A percentile compares a stretch with the other conserved stretches of the same genome.
These are phyloP conservation scores for Asterophora lycoperdoides DNA, from an alignment of 768 basidiomycete genomes.

Conservation along the genomic window DNA sequence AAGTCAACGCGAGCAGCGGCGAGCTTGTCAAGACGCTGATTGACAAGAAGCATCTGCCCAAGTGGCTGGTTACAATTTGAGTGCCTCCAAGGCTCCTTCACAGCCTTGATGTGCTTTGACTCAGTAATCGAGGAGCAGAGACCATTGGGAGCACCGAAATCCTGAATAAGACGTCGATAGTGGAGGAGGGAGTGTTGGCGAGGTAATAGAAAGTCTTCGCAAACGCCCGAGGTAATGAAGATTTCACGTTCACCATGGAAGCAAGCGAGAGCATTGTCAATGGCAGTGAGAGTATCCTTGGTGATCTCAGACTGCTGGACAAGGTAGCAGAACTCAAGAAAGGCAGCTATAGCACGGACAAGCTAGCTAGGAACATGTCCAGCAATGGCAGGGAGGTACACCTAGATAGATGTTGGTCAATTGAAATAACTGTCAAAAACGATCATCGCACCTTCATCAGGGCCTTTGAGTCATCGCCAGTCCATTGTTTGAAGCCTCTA, in stretches of 20 bases:
- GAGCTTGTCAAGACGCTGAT: slow-evolving; percentile 11
- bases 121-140: not conserved
- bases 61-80: slow-evolving; percentile 5
- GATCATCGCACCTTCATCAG: slow-evolving; percentile 22
- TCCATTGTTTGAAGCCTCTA: too few species aligned
- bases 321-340: slow-evolving; percentile 4
- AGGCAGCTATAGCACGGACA: slow-evolving; percentile 1
- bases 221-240: not conserved
- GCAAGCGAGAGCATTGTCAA: not conserved
- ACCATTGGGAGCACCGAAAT: slow-evolving; percentile 5
- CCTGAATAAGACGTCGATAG: slow-evolving; percentile 4
- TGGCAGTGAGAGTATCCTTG: not conserved
- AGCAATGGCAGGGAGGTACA: slow-evolving; percentile 11
- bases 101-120: too few species aligned
- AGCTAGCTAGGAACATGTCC: slow-evolving; percentile 11
- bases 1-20: slow-evolving; percentile 2
- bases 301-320: not conserved
- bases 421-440: not conserved
- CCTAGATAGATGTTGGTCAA: not conserved
- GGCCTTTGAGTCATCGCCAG: slow-evolving; percentile 21
- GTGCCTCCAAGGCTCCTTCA: not conserved
- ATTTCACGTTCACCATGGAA: not conserved
- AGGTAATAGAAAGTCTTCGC: slow-evolving; percentile 1
- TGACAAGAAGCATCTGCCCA: slow-evolving; percentile 8
- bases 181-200: slow-evolving; percentile 4